Conservation (phyloP, 768 basidiomycete genomes). For the Russula olivacea region DNA sequence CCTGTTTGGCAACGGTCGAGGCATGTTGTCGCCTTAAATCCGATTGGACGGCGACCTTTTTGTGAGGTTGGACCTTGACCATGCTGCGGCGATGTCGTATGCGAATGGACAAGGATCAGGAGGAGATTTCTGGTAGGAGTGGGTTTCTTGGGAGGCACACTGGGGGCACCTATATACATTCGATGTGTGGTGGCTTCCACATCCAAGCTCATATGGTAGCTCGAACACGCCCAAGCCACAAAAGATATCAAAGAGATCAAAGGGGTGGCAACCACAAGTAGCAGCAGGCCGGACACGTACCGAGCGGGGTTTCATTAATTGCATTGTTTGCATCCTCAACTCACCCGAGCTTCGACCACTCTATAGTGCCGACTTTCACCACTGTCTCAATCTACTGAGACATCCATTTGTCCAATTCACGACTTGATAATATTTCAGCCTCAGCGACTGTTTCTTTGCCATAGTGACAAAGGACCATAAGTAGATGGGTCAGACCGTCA, state of each 20-base stretch:
- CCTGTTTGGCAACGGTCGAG: conserved; percentile 1
- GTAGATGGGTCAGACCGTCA: too few species aligned
- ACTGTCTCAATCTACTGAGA: background rate
- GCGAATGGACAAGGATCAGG: background rate
- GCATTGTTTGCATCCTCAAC: background rate
- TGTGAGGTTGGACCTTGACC: conserved; percentile 18
- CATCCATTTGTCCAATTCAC: background rate
- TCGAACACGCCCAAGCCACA: conserved; percentile 19
- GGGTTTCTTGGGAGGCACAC: background rate
- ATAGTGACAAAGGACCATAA: background rate
- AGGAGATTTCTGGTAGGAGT: background rate
- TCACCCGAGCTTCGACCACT: background rate
- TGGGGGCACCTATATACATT: conserved; percentile 16
- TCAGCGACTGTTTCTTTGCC: background rate
- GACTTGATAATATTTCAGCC: too few species aligned
- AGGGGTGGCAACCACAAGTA: conserved; percentile 11
- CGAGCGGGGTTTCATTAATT: conserved; percentile 10
- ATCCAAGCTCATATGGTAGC: conserved; percentile 18
- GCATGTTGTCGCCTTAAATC: conserved; percentile 6
- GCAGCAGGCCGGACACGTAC: conserved; percentile 3
- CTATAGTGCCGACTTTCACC: background rate
- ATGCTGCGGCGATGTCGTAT: conserved; percentile 1
- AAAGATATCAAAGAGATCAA: conserved; percentile 9
- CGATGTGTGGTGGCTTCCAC: conserved; percentile 20
- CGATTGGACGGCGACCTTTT: conserved; percentile 11